phyloP scores from a whole-genome alignment of 768 basidiomycete genomes.

The Cystobasidium onofrii region DNA sequence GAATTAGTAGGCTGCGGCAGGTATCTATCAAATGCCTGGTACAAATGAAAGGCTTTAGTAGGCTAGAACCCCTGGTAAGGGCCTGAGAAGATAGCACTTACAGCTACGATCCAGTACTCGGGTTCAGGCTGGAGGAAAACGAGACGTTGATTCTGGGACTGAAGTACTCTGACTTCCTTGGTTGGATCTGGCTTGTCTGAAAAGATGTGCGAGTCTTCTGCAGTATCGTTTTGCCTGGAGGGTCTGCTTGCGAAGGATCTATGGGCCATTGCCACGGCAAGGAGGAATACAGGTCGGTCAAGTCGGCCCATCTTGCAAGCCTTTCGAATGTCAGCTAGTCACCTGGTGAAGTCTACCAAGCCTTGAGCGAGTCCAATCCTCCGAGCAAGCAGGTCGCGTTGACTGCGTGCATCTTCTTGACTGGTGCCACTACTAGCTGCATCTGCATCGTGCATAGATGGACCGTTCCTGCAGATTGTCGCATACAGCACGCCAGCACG shows the following conservation, averaged over 20 bases:
- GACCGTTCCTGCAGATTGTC: neutral
- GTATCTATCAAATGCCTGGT: constrained; percentile 7
- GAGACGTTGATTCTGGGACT: neutral
- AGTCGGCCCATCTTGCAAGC: no score
- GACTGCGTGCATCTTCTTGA: neutral
- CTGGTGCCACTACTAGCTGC: no score
- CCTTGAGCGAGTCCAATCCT: constrained; percentile 30
- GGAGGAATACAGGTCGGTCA: neutral
- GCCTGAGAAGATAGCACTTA: no score
- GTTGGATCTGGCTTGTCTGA: neutral
- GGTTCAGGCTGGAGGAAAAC: constrained; percentile 14
- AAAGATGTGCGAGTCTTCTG: neutral
- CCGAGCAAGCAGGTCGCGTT: neutral
- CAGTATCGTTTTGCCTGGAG: neutral
- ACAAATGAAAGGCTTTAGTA: no score
- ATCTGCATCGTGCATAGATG: no score
- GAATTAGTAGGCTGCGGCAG: neutral
- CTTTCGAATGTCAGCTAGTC: neutral
- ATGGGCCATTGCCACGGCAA: neutral
- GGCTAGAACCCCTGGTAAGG: no score
- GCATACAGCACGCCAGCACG: neutral
- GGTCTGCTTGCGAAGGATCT: neutral
- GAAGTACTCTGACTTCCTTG: neutral
- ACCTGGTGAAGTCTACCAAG: constrained; percentile 22
- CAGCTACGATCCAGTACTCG: constrained; percentile 2